phyloP scores from a whole-genome alignment of 495 filamentous ascomycete genomes.

The Penicillium herquei region DNA sequence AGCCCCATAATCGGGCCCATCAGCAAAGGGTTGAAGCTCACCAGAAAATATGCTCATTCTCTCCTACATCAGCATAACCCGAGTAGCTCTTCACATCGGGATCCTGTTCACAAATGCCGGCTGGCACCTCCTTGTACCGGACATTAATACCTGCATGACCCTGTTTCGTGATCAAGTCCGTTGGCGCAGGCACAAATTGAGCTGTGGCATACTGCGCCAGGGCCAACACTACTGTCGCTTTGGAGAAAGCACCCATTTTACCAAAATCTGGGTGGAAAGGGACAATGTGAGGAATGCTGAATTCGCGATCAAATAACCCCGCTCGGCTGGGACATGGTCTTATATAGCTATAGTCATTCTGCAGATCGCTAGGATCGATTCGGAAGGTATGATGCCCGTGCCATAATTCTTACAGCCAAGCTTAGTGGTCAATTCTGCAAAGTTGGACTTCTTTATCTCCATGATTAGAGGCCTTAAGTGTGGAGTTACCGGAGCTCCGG shows the following conservation, averaged over 20 bases:
- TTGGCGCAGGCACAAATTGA: slow-evolving; percentile 61
- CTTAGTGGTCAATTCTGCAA: too few relatives aligned
- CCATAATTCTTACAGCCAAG: too few relatives aligned
- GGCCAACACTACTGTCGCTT: not conserved
- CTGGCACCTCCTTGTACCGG: slow-evolving; percentile 61
- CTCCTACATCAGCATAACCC: slow-evolving; percentile 63
- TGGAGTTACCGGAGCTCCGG: too few relatives aligned
- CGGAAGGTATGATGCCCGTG: slow-evolving; percentile 9
- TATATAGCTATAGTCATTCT: slow-evolving; percentile 3
- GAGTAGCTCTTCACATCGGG: slow-evolving; percentile 64
- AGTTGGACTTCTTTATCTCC: not conserved
- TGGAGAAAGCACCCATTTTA: slow-evolving; percentile 11
- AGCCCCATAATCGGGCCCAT: not conserved
- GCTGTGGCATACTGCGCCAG: slow-evolving; percentile 20
- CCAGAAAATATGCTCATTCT: slow-evolving; percentile 64
- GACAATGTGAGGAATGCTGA: not conserved
- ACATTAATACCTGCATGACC: slow-evolving; percentile 53
- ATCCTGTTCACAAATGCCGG: slow-evolving; percentile 64
- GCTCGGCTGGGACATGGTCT: not conserved
- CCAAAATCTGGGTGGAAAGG: not conserved
- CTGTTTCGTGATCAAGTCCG: slow-evolving; percentile 47
- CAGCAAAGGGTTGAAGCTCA: slow-evolving; percentile 1
- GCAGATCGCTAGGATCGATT: slow-evolving; percentile 10
- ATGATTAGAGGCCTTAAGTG: too few relatives aligned
- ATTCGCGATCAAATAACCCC: slow-evolving; percentile 1